phyloP scores from a whole-genome alignment of 1,139 yeast genomes.

The Geotrichum aggregatum region DNA sequence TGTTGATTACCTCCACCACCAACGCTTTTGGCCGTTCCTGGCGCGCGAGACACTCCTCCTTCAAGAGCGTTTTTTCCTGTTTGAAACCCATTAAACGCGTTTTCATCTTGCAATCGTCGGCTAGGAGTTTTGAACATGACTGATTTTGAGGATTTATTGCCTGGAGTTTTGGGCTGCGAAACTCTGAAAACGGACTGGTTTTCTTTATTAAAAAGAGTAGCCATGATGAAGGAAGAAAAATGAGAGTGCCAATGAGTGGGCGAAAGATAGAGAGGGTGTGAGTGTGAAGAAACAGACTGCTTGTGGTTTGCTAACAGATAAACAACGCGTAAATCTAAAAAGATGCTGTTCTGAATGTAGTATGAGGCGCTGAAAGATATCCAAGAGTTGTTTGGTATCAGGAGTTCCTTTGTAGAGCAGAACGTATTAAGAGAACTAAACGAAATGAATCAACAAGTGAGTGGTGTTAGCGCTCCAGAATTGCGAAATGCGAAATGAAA shows the following conservation, averaged over 20 bases:
- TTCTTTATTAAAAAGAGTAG: slow-evolving; percentile 13
- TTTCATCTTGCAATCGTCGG: slow-evolving; percentile 12
- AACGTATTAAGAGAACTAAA: too few relatives aligned
- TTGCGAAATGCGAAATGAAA: too few relatives aligned
- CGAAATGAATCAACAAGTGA: too few relatives aligned
- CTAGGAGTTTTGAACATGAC: slow-evolving; percentile 16
- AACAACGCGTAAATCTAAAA: background rate
- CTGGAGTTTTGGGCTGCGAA: slow-evolving; percentile 7
- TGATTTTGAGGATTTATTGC: background rate
- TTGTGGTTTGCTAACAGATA: background rate
- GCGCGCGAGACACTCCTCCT: background rate
- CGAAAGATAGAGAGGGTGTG: too few relatives aligned
- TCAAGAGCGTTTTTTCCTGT: slow-evolving; percentile 8
- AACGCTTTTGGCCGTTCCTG: slow-evolving; percentile 3
- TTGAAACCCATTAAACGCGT: slow-evolving; percentile 8
- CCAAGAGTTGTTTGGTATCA: too few relatives aligned
- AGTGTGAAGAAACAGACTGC: too few relatives aligned
- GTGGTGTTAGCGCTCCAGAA: too few relatives aligned
- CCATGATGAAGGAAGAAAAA: slow-evolving; percentile 1
- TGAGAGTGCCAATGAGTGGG: too few relatives aligned
- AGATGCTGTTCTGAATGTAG: background rate
- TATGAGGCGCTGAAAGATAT: background rate
- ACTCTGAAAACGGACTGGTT: slow-evolving; percentile 6
- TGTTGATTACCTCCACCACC: too few relatives aligned
- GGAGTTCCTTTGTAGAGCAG: too few relatives aligned